Evolutionary conservation across 1,139 yeast genomes (phyloP).

Genomic region (Zygoascus meyerae): DNA sequence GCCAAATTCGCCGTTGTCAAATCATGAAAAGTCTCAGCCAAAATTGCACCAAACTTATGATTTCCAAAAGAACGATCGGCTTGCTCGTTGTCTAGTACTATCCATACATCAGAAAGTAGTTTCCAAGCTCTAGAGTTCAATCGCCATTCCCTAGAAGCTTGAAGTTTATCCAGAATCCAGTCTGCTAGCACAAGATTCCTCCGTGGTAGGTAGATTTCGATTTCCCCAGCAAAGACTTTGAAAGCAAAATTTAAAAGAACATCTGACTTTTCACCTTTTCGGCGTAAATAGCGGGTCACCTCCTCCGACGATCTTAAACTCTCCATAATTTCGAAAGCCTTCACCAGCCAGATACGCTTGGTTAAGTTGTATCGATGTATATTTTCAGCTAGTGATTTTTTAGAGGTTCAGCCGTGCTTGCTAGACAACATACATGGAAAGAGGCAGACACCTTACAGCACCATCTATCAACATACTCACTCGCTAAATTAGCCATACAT

Average conservation of each 20-base stretch:
- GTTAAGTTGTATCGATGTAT: background rate
- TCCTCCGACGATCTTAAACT: conserved; percentile 47
- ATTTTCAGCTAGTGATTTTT: background rate
- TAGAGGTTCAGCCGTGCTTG: background rate
- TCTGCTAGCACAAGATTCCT: conserved; percentile 56
- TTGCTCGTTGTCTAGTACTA: conserved; percentile 14
- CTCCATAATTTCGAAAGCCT: conserved; percentile 9
- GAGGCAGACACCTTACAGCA: background rate
- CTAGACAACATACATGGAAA: background rate
- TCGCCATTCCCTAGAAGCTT: conserved; percentile 16
- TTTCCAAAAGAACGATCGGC: conserved; percentile 16
- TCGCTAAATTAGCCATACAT: background rate
- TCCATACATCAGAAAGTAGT: conserved; percentile 14
- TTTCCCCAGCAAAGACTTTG: conserved; percentile 38
- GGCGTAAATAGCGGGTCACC: conserved; percentile 58
- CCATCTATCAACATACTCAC: background rate
- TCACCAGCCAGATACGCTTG: background rate
- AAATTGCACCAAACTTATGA: conserved; percentile 17
- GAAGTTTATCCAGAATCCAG: conserved; percentile 58
- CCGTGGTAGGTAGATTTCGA: conserved; percentile 55
- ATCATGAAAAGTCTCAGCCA: conserved; percentile 17
- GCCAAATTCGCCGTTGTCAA: background rate
- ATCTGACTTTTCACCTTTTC: conserved; percentile 39
- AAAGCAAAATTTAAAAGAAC: conserved; percentile 43
- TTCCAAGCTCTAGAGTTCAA: conserved; percentile 17